Percentiles rank a stretch among this genome's conserved stretches.
These are phyloP conservation scores for Mortierella alpina DNA, from an alignment of 192 early-diverging fungal species.

Conservation along the genomic window DNA sequence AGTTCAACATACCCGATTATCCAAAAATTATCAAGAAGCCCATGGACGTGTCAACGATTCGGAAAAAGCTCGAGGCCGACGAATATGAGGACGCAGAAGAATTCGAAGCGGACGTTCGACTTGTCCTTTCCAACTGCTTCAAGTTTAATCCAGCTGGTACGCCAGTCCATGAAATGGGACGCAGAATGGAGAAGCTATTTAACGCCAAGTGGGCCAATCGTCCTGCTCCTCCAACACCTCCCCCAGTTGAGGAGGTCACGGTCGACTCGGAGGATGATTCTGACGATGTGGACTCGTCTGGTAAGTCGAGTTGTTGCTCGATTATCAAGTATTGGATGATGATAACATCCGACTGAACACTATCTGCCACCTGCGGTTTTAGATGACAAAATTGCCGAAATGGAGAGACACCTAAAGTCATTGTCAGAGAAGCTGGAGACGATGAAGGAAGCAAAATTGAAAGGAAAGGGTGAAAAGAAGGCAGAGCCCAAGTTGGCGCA, in stretches of 20 bases:
- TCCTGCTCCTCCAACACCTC: slow-evolving; percentile 41
- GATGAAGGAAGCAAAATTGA: slow-evolving; percentile 55
- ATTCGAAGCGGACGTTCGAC: slow-evolving; percentile 73
- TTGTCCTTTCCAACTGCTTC: slow-evolving; percentile 84
- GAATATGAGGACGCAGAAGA: slow-evolving; percentile 69
- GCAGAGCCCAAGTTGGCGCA: slow-evolving; percentile 9
- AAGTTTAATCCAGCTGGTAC: slow-evolving; percentile 72
- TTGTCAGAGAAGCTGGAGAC: slow-evolving; percentile 48
- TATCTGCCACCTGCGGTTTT: not conserved
- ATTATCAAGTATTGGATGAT: not conserved
- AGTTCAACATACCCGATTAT: slow-evolving; percentile 90
- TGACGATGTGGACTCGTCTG: slow-evolving; percentile 37
- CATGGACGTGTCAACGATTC: slow-evolving; percentile 83
- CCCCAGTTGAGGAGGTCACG: slow-evolving; percentile 18
- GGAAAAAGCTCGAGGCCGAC: slow-evolving; percentile 66
- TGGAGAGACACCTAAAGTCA: slow-evolving; percentile 50
- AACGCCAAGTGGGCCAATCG: slow-evolving; percentile 70
- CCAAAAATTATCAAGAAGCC: slow-evolving; percentile 79
- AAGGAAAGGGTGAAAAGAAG: slow-evolving; percentile 43
- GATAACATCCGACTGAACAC: no score
- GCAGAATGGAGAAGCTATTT: slow-evolving; percentile 73
- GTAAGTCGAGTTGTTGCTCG: slow-evolving; percentile 4
- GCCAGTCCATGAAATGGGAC: slow-evolving; percentile 71
- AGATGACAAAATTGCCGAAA: slow-evolving; percentile 54
- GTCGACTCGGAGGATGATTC: slow-evolving; percentile 29